Percentiles rank a stretch among this genome's conserved stretches.
Conservation (phyloP, 73 alveolate genomes). For the Tetrahymena elliotti region DNA sequence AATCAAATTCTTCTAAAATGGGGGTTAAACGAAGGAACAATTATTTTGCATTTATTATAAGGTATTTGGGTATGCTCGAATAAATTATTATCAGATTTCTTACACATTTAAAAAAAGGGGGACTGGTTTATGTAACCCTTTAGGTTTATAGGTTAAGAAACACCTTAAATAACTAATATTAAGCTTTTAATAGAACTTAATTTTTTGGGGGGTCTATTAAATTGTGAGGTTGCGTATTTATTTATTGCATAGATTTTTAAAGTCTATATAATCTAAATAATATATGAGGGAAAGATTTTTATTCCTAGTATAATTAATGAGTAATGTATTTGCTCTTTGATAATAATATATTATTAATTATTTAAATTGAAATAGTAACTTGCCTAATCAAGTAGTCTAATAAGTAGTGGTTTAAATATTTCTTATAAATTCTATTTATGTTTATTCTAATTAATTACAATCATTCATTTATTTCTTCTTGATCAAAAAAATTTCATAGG, state of each 20-base stretch:
- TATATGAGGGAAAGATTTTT: neutral
- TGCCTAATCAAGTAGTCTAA: neutral
- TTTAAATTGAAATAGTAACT: neutral
- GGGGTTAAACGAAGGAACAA: no score
- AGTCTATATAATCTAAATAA: no score
- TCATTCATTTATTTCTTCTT: neutral
- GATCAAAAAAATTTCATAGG: no score
- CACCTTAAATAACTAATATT: neutral
- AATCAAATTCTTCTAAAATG: no score
- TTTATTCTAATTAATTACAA: no score
- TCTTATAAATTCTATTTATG: neutral
- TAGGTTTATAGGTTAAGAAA: neutral
- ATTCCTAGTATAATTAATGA: no score
- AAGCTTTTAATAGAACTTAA: neutral
- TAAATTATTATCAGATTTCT: neutral
- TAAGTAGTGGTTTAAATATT: neutral
- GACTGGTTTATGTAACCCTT: neutral
- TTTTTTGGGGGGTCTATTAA: neutral
- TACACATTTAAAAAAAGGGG: neutral
- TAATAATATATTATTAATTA: no score
- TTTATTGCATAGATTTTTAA: neutral
- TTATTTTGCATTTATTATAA: no score
- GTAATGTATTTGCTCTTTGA: neutral
- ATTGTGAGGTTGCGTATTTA: no score
- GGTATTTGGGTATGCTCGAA: neutral